Percentiles rank a stretch among this genome's conserved stretches.
phyloP scores from a whole-genome alignment of 352 stramenopile genomes.

The Phytophthora melonis region DNA sequence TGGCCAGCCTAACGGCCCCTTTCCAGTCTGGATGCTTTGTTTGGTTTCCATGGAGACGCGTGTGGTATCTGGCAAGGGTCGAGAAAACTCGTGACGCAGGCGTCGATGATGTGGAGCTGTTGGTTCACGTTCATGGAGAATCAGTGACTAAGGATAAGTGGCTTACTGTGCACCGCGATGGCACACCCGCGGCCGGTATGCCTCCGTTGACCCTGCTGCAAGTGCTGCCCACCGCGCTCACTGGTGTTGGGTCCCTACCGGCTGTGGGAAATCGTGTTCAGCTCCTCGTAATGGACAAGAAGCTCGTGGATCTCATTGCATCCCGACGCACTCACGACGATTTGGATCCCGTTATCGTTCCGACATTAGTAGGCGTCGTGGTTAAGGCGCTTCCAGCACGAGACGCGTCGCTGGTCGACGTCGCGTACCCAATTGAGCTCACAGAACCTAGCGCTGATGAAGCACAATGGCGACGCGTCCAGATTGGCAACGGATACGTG shows the following conservation, averaged over 20 bases:
- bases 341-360: constrained; percentile 10
- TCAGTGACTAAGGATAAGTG: constrained; percentile 58
- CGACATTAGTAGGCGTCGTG: constrained; percentile 45
- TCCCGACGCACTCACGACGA: constrained; percentile 7
- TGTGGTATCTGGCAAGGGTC: constrained; percentile 64
- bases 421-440: constrained; percentile 43
- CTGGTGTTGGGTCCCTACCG: constrained; percentile 53
- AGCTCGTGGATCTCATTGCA: constrained; percentile 20
- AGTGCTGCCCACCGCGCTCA: constrained; percentile 28
- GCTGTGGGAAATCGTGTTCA: constrained; percentile 45
- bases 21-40: constrained; percentile 37
- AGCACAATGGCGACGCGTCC: constrained; percentile 37
- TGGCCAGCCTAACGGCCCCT: constrained; percentile 6
- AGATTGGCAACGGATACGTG: constrained; percentile 68
- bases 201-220: constrained; percentile 42
- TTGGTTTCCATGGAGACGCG: constrained; percentile 50
- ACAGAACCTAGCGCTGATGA: constrained; percentile 20
- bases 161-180: constrained; percentile 33
- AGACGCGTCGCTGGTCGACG: constrained; percentile 60
- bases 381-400: constrained; percentile 50
- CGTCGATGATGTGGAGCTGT: constrained; percentile 28
- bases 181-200: constrained; percentile 1
- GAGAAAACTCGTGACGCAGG: constrained; percentile 24
- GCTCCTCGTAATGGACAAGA: constrained; percentile 24
- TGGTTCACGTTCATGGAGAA: constrained; percentile 60